Conservation (phyloP, 2,329 filamentous ascomycete species). For the Pleurostoma richardsiae region DNA sequence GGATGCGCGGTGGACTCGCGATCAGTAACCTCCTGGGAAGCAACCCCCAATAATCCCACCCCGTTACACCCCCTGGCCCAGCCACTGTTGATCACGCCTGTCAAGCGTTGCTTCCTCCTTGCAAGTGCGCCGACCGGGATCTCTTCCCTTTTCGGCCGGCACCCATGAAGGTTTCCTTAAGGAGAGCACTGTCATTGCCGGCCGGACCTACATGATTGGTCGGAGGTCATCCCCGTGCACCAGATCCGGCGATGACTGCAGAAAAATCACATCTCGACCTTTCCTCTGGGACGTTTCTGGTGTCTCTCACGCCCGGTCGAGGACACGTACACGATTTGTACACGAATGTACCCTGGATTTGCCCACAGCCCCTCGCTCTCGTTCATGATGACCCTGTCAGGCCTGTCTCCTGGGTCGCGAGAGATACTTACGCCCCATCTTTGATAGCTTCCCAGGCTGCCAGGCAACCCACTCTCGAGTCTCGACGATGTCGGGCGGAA, state of each 20-base stretch:
- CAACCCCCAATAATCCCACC: not conserved
- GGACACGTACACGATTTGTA: not conserved
- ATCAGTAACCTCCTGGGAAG: not conserved
- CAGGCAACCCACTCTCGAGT: too few relatives aligned
- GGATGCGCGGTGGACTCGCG: not conserved
- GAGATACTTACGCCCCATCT: too few relatives aligned
- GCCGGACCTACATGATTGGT: constrained; percentile 8
- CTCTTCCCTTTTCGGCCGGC: constrained; percentile 5
- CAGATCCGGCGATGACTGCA: constrained; percentile 9
- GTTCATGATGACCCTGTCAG: not conserved
- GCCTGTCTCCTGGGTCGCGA: not conserved
- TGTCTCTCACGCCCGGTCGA: not conserved
- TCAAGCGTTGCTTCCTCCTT: constrained; percentile 2
- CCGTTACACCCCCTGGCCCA: constrained; percentile 1
- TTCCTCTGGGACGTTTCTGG: constrained; percentile 1
- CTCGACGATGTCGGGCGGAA: too few relatives aligned
- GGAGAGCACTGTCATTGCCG: constrained; percentile 8
- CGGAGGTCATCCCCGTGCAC: constrained; percentile 9
- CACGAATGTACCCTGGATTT: not conserved
- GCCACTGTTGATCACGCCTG: constrained; percentile 1
- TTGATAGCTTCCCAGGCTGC: too few relatives aligned
- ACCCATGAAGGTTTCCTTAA: constrained; percentile 7
- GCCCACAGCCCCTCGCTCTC: not conserved
- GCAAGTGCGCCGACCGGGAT: constrained; percentile 6
- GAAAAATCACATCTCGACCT: constrained; percentile 5